These are phyloP conservation scores for Hirsutella minnesotensis DNA, from an alignment of 2,329 filamentous ascomycete genomes.

Conservation along the genomic window DNA sequence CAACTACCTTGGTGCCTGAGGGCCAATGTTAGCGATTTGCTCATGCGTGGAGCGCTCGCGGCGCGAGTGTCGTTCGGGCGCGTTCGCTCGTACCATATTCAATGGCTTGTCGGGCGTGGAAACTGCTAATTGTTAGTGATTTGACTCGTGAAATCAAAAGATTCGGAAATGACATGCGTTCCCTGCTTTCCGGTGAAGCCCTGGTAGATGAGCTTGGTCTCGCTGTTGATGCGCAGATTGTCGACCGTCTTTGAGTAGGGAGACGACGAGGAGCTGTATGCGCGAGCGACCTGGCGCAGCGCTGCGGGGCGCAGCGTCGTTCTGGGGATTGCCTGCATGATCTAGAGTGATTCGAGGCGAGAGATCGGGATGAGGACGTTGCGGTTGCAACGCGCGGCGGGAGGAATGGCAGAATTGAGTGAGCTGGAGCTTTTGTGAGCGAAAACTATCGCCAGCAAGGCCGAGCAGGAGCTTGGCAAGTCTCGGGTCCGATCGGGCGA, in stretches of 20 bases:
- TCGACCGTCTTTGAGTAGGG: conserved; percentile 62
- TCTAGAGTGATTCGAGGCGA: conserved; percentile 16
- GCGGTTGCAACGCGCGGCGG: conserved; percentile 9
- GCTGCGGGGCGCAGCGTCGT: conserved; percentile 54
- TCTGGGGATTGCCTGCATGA: conserved; percentile 79
- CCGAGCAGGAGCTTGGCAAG: conserved; percentile 3
- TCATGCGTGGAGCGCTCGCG: too few species aligned
- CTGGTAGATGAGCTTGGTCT: conserved; percentile 94
- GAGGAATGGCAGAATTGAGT: conserved; percentile 9
- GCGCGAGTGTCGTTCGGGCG: conserved; percentile 2
- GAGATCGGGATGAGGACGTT: conserved; percentile 4
- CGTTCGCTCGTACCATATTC: conserved; percentile 67
- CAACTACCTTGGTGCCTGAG: conserved; percentile 87
- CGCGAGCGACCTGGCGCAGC: conserved; percentile 53
- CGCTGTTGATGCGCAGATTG: conserved; percentile 84
- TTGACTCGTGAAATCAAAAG: background rate
- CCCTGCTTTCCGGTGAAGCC: conserved; percentile 96
- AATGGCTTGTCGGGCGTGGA: conserved; percentile 95
- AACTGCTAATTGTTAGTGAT: conserved; percentile 41
- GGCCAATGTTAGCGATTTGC: conserved; percentile 12
- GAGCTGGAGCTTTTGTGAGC: conserved; percentile 9
- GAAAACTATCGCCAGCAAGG: conserved; percentile 6
- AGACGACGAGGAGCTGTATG: conserved; percentile 60
- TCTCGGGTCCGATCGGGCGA: conserved; percentile 11
- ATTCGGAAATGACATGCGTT: conserved; percentile 45